These are phyloP conservation scores for Plantago elongata DNA, from an alignment of 257 asterid genomes.

Conservation along the genomic window DNA sequence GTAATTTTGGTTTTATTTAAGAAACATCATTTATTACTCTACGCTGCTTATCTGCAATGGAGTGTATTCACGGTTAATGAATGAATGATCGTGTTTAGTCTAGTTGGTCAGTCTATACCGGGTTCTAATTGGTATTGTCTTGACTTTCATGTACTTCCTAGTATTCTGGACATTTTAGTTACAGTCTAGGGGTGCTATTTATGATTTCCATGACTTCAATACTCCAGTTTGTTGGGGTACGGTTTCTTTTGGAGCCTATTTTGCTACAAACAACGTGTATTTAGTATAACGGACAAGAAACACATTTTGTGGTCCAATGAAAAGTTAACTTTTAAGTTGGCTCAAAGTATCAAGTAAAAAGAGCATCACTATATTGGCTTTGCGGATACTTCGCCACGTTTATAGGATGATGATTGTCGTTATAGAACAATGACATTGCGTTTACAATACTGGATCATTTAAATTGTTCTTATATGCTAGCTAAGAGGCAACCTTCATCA, in stretches of 20 bases:
- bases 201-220: slow-evolving; percentile 86
- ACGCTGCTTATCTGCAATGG: slow-evolving; percentile 64
- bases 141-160: slow-evolving; percentile 79
- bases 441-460: no score
- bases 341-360: no score
- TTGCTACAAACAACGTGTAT: background rate
- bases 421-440: no score
- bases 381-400: no score
- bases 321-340: no score
- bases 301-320: no score
- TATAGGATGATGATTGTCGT: no score
- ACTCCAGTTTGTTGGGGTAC: slow-evolving; percentile 95
- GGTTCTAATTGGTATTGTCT: slow-evolving; percentile 12
- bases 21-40: slow-evolving; percentile 72
- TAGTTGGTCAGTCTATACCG: background rate
- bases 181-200: slow-evolving; percentile 86
- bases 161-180: slow-evolving; percentile 67
- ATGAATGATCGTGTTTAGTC: slow-evolving; percentile 5
- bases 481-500: no score
- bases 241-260: slow-evolving; percentile 3
- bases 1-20: slow-evolving; percentile 6
- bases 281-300: background rate
- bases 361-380: no score
- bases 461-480: no score
- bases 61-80: slow-evolving; percentile 32